Conservation (phyloP, 192 early-diverging fungal species). For the Pecoramyces ruminantium region DNA sequence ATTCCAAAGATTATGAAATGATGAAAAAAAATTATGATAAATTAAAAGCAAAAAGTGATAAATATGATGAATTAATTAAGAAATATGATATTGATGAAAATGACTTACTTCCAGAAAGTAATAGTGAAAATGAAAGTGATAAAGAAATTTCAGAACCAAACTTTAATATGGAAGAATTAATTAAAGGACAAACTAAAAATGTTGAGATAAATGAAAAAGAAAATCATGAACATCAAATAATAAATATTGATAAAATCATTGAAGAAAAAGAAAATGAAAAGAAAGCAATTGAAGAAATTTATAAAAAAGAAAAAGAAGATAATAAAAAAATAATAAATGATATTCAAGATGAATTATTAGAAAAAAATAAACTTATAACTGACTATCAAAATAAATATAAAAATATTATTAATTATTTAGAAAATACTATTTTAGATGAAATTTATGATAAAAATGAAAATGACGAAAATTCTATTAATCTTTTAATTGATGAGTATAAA, state of each 20-base stretch:
- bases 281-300: neutral
- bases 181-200: neutral
- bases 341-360: neutral
- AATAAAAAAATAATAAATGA: neutral
- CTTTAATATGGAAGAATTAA: neutral
- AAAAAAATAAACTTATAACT: neutral
- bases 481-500: neutral
- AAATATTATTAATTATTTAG: neutral
- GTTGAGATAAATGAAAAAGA: neutral
- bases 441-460: neutral
- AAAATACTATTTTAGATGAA: neutral
- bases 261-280: neutral
- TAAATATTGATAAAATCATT: no score
- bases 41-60: neutral
- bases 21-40: neutral
- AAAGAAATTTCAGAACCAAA: no score
- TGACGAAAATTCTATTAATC: neutral
- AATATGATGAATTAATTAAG: neutral
- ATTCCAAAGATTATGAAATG: neutral
- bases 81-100: neutral
- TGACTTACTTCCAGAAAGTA: neutral
- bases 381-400: neutral
- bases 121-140: no score
- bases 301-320: neutral
- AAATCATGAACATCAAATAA: neutral